Percentiles rank a stretch among this genome's conserved stretches.
phyloP scores from a whole-genome alignment of 225 moss, liverwort and hornwort genomes.

The Lunularia cruciata region DNA sequence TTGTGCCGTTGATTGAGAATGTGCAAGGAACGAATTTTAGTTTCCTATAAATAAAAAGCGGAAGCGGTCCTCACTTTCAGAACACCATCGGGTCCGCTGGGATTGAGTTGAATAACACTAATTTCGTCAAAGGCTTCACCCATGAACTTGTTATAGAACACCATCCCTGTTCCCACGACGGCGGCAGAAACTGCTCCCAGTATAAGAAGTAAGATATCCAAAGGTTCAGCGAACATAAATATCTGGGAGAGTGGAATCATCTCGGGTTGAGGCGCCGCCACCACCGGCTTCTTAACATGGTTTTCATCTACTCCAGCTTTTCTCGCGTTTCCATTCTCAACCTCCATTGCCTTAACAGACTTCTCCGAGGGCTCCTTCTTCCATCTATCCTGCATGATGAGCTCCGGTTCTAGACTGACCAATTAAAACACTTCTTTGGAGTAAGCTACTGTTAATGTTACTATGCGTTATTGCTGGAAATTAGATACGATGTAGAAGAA shows the following conservation, averaged over 20 bases:
- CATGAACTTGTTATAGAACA: conserved; percentile 2
- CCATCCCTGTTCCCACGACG: background rate
- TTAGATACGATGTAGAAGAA: too few relatives aligned
- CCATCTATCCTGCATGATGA: too few relatives aligned
- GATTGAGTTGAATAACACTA: background rate
- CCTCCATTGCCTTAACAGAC: too few relatives aligned
- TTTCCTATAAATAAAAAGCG: background rate
- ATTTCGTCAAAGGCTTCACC: background rate
- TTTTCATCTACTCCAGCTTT: background rate
- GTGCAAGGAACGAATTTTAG: background rate
- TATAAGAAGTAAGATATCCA: background rate
- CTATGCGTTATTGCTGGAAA: too few relatives aligned
- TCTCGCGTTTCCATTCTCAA: background rate
- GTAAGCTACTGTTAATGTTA: too few relatives aligned
- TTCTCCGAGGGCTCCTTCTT: too few relatives aligned
- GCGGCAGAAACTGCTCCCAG: background rate
- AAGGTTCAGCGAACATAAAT: background rate
- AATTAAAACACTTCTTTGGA: too few relatives aligned
- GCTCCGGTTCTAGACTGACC: too few relatives aligned
- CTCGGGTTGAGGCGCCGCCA: background rate
- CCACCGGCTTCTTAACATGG: background rate
- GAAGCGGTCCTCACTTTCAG: background rate
- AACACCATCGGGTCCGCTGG: background rate
- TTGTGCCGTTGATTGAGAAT: background rate
- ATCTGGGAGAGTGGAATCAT: background rate